These are phyloP conservation scores for Pleurotus salmoneostramineus DNA, from an alignment of 768 basidiomycete species.

Conservation along the genomic window DNA sequence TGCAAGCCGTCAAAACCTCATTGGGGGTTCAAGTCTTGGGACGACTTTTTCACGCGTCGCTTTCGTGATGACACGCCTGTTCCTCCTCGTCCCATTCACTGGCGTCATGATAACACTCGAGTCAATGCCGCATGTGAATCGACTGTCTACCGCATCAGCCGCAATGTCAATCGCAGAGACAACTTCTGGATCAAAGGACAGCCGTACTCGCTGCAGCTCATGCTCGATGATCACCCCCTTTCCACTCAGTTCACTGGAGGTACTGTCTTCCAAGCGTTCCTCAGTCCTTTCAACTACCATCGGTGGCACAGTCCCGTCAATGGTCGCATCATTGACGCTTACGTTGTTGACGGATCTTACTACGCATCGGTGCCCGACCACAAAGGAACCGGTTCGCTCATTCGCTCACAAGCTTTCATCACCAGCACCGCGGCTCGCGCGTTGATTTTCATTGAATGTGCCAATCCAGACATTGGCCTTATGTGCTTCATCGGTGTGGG, in stretches of 20 bases:
- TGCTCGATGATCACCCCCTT: constrained; percentile 34
- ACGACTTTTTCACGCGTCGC: constrained; percentile 42
- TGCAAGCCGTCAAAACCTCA: constrained; percentile 33
- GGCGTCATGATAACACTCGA: constrained; percentile 19
- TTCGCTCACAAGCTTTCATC: constrained; percentile 34
- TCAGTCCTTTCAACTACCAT: constrained; percentile 46
- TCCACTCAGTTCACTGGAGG: constrained; percentile 34
- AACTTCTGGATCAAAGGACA: constrained; percentile 52
- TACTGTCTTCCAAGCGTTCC: constrained; percentile 45
- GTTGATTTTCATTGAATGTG: constrained; percentile 51
- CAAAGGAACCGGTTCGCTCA: constrained; percentile 4
- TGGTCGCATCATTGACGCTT: constrained; percentile 15
- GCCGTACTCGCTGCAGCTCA: constrained; percentile 46
- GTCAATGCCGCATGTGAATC: constrained; percentile 47
- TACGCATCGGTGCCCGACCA: constrained; percentile 10
- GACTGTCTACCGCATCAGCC: constrained; percentile 31
- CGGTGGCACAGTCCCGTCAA: constrained; percentile 51
- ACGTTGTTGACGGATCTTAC: background rate
- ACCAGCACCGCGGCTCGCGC: constrained; percentile 41
- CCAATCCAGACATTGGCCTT: constrained; percentile 46
- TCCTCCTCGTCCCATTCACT: constrained; percentile 26
- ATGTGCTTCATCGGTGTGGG: constrained; percentile 56
- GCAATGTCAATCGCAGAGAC: constrained; percentile 31
- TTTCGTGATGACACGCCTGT: constrained; percentile 23
- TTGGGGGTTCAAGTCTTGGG: constrained; percentile 36